Conservation (phyloP, 768 basidiomycete species). For the Holtermanniella nyarrowii region DNA sequence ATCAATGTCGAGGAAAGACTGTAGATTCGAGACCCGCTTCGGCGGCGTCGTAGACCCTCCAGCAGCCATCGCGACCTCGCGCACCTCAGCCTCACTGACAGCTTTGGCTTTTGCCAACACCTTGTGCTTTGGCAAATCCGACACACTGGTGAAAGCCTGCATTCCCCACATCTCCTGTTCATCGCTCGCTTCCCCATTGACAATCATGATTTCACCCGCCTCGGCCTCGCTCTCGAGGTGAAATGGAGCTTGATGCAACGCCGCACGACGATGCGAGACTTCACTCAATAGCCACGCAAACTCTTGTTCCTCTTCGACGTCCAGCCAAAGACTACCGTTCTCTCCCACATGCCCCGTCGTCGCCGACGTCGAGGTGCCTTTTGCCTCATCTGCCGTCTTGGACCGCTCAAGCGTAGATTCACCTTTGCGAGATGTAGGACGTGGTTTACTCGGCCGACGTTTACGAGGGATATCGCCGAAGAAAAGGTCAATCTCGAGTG, state of each 20-base stretch:
- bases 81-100: neutral
- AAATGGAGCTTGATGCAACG: neutral
- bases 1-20: constrained; percentile 4
- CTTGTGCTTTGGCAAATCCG: constrained; percentile 13
- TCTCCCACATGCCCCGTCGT: constrained; percentile 7
- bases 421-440: neutral
- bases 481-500: constrained; percentile 27
- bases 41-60: constrained; percentile 1
- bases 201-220: neutral
- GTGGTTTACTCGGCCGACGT: neutral
- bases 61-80: neutral
- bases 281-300: constrained; percentile 34
- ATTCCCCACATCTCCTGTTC: constrained; percentile 20
- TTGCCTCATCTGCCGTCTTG: neutral
- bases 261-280: neutral
- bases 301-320: constrained; percentile 32
- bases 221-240: neutral
- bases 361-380: neutral
- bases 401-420: neutral
- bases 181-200: constrained; percentile 1
- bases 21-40: neutral
- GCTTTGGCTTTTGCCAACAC: neutral
- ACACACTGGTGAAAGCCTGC: constrained; percentile 21
- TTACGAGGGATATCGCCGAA: constrained; percentile 24
- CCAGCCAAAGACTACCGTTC: constrained; percentile 28